Conservation (phyloP, 148 eudicot genomes). For the Pharnaceum exiguum region DNA sequence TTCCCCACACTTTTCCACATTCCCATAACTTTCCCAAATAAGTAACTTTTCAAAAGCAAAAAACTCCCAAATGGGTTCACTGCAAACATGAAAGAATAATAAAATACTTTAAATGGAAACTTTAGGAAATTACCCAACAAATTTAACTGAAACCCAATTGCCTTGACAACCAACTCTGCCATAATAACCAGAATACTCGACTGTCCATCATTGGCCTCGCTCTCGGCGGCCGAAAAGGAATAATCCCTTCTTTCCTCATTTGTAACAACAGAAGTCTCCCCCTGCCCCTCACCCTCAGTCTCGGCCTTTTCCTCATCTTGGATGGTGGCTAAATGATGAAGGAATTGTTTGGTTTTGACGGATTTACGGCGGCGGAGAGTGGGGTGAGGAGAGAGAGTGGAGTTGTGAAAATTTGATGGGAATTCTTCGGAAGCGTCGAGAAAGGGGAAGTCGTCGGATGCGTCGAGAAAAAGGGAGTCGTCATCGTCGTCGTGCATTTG, state of each 20-base stretch:
- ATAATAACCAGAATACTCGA: conserved; percentile 26
- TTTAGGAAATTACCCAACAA: conserved; percentile 40
- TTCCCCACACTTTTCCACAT: conserved; percentile 20
- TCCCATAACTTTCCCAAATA: conserved; percentile 22
- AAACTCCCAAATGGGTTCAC: conserved; percentile 33
- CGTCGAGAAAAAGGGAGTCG: conserved; percentile 40
- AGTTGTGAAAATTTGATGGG: not conserved
- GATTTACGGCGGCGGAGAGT: conserved; percentile 41
- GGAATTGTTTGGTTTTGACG: conserved; percentile 2
- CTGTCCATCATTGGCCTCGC: conserved; percentile 22
- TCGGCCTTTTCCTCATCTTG: conserved; percentile 6
- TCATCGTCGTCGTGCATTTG: too few species aligned
- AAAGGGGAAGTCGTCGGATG: conserved; percentile 52
- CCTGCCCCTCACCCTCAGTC: conserved; percentile 6
- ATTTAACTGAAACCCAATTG: conserved; percentile 53
- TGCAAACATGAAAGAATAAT: conserved; percentile 33
- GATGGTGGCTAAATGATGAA: conserved; percentile 5
- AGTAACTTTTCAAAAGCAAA: conserved; percentile 26
- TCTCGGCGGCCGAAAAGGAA: conserved; percentile 1
- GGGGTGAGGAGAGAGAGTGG: conserved; percentile 12
- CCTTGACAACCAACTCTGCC: conserved; percentile 48
- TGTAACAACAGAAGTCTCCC: conserved; percentile 20
- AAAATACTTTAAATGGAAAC: conserved; percentile 48
- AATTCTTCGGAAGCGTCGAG: not conserved
- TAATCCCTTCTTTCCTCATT: conserved; percentile 11